Conservation (phyloP, 805 yeast genomes). For the Wickerhamiella australiensis region DNA sequence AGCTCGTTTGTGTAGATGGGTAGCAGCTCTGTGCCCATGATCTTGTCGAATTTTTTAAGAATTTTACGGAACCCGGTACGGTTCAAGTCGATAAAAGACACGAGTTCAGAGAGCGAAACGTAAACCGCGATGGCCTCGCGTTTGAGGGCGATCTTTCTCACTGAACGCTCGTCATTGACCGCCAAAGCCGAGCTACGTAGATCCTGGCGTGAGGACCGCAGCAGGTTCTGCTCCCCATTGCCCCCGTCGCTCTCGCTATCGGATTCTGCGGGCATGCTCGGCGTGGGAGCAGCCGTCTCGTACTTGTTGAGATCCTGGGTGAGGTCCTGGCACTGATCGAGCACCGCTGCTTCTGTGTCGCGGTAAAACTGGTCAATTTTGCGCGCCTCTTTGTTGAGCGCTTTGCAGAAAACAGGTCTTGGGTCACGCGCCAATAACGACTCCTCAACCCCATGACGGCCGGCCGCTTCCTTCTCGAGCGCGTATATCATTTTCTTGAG, state of each 20-base stretch:
- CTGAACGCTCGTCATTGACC: conserved; percentile 5
- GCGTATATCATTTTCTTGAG: conserved; percentile 74
- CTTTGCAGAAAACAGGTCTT: conserved; percentile 47
- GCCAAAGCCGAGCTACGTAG: conserved; percentile 4
- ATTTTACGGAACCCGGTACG: conserved; percentile 83
- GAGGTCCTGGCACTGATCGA: conserved; percentile 42
- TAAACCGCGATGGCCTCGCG: conserved; percentile 28
- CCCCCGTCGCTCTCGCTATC: conserved; percentile 26
- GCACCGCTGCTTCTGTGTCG: conserved; percentile 50
- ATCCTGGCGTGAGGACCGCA: conserved; percentile 6
- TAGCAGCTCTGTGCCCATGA: conserved; percentile 49
- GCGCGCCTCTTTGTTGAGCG: conserved; percentile 62
- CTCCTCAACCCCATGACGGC: conserved; percentile 14
- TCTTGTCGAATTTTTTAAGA: conserved; percentile 83
- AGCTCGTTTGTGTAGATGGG: conserved; percentile 42
- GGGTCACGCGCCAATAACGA: conserved; percentile 36
- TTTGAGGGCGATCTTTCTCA: conserved; percentile 11
- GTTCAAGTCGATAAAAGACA: conserved; percentile 73
- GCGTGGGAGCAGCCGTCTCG: conserved; percentile 37
- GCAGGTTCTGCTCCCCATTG: conserved; percentile 9
- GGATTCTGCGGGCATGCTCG: conserved; percentile 23
- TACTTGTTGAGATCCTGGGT: conserved; percentile 34
- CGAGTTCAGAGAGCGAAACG: conserved; percentile 68
- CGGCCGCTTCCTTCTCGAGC: conserved; percentile 49
- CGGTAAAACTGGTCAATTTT: conserved; percentile 68